Evolutionary conservation across 164 flowering plant genomes (phyloP), one percentile per base, ranked within the genome.

Genomic region (Piper betle): DNA sequence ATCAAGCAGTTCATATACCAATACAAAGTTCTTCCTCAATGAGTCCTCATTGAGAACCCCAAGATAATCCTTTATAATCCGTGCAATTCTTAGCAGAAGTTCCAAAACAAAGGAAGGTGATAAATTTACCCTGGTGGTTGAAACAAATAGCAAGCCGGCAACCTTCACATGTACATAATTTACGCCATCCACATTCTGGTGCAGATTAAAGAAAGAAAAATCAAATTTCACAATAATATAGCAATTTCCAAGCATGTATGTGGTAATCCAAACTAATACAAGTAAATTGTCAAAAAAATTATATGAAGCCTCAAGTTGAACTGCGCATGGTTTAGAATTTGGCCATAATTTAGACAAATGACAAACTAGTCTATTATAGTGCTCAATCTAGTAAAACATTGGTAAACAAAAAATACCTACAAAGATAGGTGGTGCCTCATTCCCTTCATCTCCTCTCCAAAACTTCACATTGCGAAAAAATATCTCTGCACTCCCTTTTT

Each of bases 161-260:
- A 93, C 92, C 82, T 90, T 93, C 69, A 93, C 96, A 68, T 93
- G 97, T 52, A 93, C 85, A 80, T 93, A 93, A 81, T 93, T 93
- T 59, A 93, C 96, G 58, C 97, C 96, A 74, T 86, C 97, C 72
- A 90, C 74, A 70, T 90, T 90, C 99, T 93, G 55, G 19, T 19
- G 6, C 2, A 59, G 53, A 53, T 64, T 25, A 10, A 10, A 20
- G 48, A 52, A 0, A 59, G 40, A 52, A 11, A 53, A 57, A 4
- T 46, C 38, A 3, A 20, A 33, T 18, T 37, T 7, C 9, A 3
- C 50, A 12, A 53, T 4, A 38, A 52, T 18, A 39, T 58, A 59
- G 4, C 55, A 15, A 53, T n/a, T 20, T 53, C 19, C 55, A 53
- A 5, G 2, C 17, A 53, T 56, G 19, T n/a, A n/a, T n/a, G n/a